Base-by-base conservation (phyloP, 2,329 filamentous ascomycete genomes). In the Knoxdaviesia capensis region DNA sequence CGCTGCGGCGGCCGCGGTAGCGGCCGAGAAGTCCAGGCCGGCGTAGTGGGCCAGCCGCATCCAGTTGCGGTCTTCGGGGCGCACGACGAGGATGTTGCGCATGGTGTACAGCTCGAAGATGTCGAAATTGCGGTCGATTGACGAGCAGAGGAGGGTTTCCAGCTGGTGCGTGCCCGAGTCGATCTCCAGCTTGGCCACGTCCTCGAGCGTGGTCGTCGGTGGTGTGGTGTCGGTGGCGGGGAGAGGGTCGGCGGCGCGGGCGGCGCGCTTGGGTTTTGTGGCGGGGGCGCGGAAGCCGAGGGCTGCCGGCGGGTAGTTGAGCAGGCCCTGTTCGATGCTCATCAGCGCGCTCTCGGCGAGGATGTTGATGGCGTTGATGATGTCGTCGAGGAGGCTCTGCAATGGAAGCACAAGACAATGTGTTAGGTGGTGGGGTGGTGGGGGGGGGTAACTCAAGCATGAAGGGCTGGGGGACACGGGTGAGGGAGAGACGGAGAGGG, bases 281-380 rank as follows among this genome's bases (percentile, higher is more conserved):
- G n/a, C n/a, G 55, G 66, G 51, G 48, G 64, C 53, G 52, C 69
- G 68, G 63, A 94, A 96, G n/a, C 90, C 90, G 33, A 98, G 72
- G 9, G 74, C 69, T 30, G 77, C 67, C 0, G 87, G 81, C 1
- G 81, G 74, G 3, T 81, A 78, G 41, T 71, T 70, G 40, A 84
- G 66, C 20, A 98, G 75, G 1, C 84, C 83, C 43, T 76, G 74
- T 59, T 96, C 90, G 49, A 96, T 77, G 46, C 81, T 84, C 53
- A 84, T 83, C 53, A 94, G 77, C 42, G 85, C 87, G 57, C 80
- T 80, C 60, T 93, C 90, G 53, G 90, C 80, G 52, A 94, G 74
- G 53, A 88, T 83, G 64, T 96, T 98, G 59, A 94, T 77, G 43
- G 80, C 82, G 66, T 96, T 94, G 64, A 96, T 94, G 52, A 96